Conservation (phyloP, 768 basidiomycete genomes). For the Dendrothele bispora region DNA sequence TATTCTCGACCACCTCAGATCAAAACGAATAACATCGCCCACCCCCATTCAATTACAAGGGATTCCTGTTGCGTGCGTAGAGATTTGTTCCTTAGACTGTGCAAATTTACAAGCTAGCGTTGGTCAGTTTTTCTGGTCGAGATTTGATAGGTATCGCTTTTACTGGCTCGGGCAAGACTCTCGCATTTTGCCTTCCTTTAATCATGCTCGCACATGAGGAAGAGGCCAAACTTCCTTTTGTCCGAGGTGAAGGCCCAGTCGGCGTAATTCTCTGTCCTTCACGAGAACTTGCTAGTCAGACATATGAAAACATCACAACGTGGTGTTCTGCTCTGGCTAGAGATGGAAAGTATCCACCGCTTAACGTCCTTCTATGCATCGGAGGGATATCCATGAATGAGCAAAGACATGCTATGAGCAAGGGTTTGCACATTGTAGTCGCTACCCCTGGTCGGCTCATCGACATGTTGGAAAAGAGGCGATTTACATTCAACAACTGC, state of each 20-base stretch:
- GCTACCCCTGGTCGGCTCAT: conserved; percentile 96
- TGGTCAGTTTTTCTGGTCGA: conserved; percentile 88
- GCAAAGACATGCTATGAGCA: conserved; percentile 88
- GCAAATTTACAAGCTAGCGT: conserved; percentile 18
- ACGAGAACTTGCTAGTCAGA: conserved; percentile 94
- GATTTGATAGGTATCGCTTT: conserved; percentile 99
- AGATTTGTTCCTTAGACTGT: background rate
- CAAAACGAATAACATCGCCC: conserved; percentile 81
- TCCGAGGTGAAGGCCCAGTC: conserved; percentile 95
- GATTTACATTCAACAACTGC: conserved; percentile 91
- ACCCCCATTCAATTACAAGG: conserved; percentile 98
- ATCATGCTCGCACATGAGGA: conserved; percentile 97
- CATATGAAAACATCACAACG: conserved; percentile 87
- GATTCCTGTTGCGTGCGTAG: conserved; percentile 85
- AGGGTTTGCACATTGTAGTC: conserved; percentile 93
- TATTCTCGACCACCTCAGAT: conserved; percentile 79
- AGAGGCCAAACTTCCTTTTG: conserved; percentile 85
- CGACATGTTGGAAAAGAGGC: conserved; percentile 96
- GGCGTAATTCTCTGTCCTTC: conserved; percentile 96
- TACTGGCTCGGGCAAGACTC: conserved; percentile 97
- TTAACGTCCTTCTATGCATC: conserved; percentile 91
- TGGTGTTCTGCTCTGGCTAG: conserved; percentile 86
- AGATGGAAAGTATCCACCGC: conserved; percentile 77
- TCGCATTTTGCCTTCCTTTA: conserved; percentile 96
- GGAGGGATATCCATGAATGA: conserved; percentile 99